These are phyloP conservation scores for Globisporangium spinosum DNA, from an alignment of 352 stramenopile genomes.

Conservation along the genomic window DNA sequence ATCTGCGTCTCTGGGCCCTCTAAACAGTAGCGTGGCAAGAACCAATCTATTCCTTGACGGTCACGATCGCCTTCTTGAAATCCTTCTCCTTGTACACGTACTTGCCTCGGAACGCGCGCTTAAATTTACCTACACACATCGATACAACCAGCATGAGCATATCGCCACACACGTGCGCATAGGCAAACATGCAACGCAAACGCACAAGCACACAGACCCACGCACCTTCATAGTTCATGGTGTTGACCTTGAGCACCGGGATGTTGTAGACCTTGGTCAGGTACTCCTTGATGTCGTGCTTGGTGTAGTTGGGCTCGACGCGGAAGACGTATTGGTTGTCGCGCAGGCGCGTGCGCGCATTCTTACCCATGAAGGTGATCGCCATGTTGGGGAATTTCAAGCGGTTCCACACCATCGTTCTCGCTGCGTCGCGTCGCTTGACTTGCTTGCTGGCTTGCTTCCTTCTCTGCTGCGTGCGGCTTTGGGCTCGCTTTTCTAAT, in stretches of 20 bases:
- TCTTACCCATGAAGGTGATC: constrained; percentile 86
- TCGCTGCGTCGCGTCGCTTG: constrained; percentile 6
- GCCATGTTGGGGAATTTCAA: constrained; percentile 88
- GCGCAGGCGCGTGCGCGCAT: constrained; percentile 61
- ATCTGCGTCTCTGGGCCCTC: constrained; percentile 9
- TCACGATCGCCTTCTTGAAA: constrained; percentile 92
- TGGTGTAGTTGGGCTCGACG: constrained; percentile 94
- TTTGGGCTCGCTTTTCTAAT: background rate
- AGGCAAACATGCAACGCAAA: background rate
- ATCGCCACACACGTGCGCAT: background rate
- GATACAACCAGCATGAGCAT: background rate
- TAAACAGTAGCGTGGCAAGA: background rate
- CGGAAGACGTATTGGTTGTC: constrained; percentile 91
- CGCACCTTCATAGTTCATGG: constrained; percentile 93
- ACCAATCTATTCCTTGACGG: constrained; percentile 63
- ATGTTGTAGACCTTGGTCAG: constrained; percentile 95
- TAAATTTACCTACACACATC: constrained; percentile 78
- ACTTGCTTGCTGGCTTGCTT: background rate
- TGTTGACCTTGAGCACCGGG: constrained; percentile 93
- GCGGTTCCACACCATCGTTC: constrained; percentile 81
- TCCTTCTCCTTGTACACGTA: constrained; percentile 92
- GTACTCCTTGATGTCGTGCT: constrained; percentile 97
- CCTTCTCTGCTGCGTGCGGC: background rate
- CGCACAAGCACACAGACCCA: constrained; percentile 25
- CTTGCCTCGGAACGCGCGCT: constrained; percentile 79